phyloP scores from a whole-genome alignment of 345 rosid genomes.

The Salix dunnii region DNA sequence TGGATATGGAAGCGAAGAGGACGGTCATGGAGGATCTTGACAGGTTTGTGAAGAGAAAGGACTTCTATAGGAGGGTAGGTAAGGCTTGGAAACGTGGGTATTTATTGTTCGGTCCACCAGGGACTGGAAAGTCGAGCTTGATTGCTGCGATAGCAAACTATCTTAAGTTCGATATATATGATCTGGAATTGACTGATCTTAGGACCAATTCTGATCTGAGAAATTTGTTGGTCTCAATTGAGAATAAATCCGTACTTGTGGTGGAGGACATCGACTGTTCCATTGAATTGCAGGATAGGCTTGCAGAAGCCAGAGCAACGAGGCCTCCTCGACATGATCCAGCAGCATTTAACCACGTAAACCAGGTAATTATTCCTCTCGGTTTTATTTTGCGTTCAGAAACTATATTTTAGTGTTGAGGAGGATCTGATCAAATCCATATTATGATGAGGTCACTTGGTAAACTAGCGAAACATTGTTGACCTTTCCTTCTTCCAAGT shows the following conservation, averaged over 20 bases:
- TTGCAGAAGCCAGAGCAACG: slow-evolving; percentile 21
- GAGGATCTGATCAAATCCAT: no score
- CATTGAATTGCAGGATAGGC: not conserved
- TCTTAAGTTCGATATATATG: slow-evolving; percentile 17
- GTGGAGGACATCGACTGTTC: slow-evolving; percentile 17
- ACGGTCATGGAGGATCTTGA: slow-evolving; percentile 14
- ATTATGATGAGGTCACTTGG: no score
- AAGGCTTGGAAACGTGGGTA: slow-evolving; percentile 22
- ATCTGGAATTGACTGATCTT: slow-evolving; percentile 19
- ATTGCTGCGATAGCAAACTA: slow-evolving; percentile 25
- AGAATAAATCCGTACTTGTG: slow-evolving; percentile 7
- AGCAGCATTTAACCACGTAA: slow-evolving; percentile 24
- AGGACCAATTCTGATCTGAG: slow-evolving; percentile 23
- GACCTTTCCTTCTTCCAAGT: no score
- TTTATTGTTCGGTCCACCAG: slow-evolving; percentile 14
- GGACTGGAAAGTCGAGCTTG: slow-evolving; percentile 21
- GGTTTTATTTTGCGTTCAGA: not conserved
- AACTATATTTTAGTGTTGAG: no score
- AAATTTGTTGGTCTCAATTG: slow-evolving; percentile 10
- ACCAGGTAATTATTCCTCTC: slow-evolving; percentile 11
- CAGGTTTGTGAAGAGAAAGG: slow-evolving; percentile 6
- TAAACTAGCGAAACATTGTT: no score
- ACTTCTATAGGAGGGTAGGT: slow-evolving; percentile 20
- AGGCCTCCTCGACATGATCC: slow-evolving; percentile 28
- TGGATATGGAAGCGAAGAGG: slow-evolving; percentile 19